Evolutionary conservation across 2,329 filamentous ascomycete species (phyloP).

Genomic region (Colletotrichum magnum): DNA sequence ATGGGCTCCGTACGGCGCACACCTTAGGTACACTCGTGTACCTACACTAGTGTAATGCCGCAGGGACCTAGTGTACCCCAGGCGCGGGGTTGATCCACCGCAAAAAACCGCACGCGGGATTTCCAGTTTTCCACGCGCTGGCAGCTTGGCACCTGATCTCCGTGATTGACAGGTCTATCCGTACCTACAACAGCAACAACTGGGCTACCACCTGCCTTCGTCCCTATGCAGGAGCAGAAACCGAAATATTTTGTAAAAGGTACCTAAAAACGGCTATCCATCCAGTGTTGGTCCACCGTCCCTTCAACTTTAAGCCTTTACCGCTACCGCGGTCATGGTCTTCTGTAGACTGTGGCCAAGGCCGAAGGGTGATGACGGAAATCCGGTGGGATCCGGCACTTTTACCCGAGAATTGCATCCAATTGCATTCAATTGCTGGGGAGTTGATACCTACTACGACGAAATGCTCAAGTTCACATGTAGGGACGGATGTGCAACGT

Average conservation of each 20-base stretch:
- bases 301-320: too few relatives aligned
- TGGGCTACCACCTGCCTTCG: conserved; percentile 13
- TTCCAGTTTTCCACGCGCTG: conserved; percentile 18
- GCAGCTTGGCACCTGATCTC: conserved; percentile 39
- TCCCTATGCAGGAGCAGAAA: conserved; percentile 16
- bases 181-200: conserved; percentile 8
- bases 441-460: background rate
- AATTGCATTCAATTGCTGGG: background rate
- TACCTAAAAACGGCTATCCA: too few relatives aligned
- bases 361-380: too few relatives aligned
- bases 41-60: too few relatives aligned
- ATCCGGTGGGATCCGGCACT: conserved; percentile 8
- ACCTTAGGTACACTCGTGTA: too few relatives aligned
- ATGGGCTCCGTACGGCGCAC: background rate
- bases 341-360: too few relatives aligned
- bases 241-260: background rate
- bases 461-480: too few relatives aligned
- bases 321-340: background rate
- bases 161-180: conserved; percentile 14
- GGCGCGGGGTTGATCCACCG: conserved; percentile 22
- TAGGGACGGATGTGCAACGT: too few relatives aligned
- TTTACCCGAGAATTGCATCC: conserved; percentile 4
- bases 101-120: conserved; percentile 24
- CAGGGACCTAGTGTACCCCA: background rate
- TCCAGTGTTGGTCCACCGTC: too few relatives aligned